A percentile compares a stretch with the other conserved stretches of the same genome.
Conservation (phyloP, 495 filamentous ascomycete species). For the Talaromyces stipitatus region DNA sequence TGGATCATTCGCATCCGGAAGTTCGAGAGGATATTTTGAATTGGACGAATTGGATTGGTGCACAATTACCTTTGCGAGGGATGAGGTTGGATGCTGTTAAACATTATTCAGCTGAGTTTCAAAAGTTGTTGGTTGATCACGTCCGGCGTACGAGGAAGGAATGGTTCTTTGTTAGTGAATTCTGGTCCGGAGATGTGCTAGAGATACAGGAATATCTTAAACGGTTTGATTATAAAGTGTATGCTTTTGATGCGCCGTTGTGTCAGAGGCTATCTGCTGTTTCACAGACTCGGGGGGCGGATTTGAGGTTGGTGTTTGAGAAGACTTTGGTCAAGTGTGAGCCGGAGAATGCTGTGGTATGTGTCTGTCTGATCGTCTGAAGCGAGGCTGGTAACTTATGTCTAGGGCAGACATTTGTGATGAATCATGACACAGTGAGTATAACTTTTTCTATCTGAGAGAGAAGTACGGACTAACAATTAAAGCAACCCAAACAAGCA, state of each 20-base stretch:
- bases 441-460: not conserved
- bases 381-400: not conserved
- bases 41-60: slow-evolving; percentile 61
- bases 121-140: slow-evolving; percentile 48
- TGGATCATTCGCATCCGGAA: slow-evolving; percentile 61
- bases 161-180: slow-evolving; percentile 67
- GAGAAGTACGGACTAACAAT: slow-evolving; percentile 14
- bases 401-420: slow-evolving; percentile 29
- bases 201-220: slow-evolving; percentile 52
- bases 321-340: slow-evolving; percentile 48
- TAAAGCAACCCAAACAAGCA: slow-evolving; percentile 53
- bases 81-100: slow-evolving; percentile 71
- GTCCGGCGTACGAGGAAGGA: slow-evolving; percentile 39
- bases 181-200: slow-evolving; percentile 55
- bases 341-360: slow-evolving; percentile 58
- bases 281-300: slow-evolving; percentile 41
- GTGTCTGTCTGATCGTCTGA: slow-evolving; percentile 5
- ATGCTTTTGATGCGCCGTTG: slow-evolving; percentile 62
- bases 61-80: slow-evolving; percentile 51
- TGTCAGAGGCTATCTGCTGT: slow-evolving; percentile 55
- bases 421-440: slow-evolving; percentile 39
- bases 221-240: slow-evolving; percentile 48
- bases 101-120: slow-evolving; percentile 61
- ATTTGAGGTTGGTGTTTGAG: slow-evolving; percentile 56
- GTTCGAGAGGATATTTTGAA: slow-evolving; percentile 54